A percentile compares a stretch with the other conserved stretches of the same genome.
phyloP scores from a whole-genome alignment of 2,329 filamentous ascomycete genomes.

The Metarhizium guizhouense region DNA sequence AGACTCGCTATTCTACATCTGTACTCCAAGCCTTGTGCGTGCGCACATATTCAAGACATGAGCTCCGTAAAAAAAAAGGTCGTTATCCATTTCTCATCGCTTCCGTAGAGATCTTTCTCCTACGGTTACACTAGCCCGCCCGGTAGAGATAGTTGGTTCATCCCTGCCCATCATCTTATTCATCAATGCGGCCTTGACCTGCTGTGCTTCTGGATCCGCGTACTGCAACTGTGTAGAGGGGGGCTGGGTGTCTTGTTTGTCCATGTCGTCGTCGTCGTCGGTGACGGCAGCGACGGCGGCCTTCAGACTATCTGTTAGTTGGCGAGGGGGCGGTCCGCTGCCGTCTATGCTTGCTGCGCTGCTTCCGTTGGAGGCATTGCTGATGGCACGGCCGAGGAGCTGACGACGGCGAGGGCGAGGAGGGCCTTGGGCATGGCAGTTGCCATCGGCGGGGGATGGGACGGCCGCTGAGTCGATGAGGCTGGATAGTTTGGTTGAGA shows the following conservation, averaged over 20 bases:
- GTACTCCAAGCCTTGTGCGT: too few species aligned
- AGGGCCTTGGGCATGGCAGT: slow-evolving; percentile 6
- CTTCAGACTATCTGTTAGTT: slow-evolving; percentile 3
- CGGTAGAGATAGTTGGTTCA: not conserved
- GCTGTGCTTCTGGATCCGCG: slow-evolving; percentile 38
- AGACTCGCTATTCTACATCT: too few species aligned
- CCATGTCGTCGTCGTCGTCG: slow-evolving; percentile 13
- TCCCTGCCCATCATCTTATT: slow-evolving; percentile 29
- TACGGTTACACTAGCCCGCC: not conserved
- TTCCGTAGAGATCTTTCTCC: slow-evolving; percentile 1
- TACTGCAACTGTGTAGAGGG: slow-evolving; percentile 46
- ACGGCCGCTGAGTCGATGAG: slow-evolving; percentile 27
- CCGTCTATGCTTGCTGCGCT: slow-evolving; percentile 29
- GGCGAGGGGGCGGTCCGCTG: slow-evolving; percentile 12
- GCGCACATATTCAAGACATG: too few species aligned
- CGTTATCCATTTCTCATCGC: slow-evolving; percentile 1
- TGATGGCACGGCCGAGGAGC: slow-evolving; percentile 49
- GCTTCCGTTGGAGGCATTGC: slow-evolving; percentile 46
- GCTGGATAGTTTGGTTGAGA: slow-evolving; percentile 32
- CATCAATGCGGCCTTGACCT: slow-evolving; percentile 34
- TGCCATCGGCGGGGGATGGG: slow-evolving; percentile 3
- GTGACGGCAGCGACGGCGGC: slow-evolving; percentile 6
- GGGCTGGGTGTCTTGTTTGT: slow-evolving; percentile 22
- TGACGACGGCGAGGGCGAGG: slow-evolving; percentile 31
- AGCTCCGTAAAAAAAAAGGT: not conserved